Evolutionary conservation across 1,284 basidiomycete species (phyloP).

Genomic region (Quambalaria eucalypti): DNA sequence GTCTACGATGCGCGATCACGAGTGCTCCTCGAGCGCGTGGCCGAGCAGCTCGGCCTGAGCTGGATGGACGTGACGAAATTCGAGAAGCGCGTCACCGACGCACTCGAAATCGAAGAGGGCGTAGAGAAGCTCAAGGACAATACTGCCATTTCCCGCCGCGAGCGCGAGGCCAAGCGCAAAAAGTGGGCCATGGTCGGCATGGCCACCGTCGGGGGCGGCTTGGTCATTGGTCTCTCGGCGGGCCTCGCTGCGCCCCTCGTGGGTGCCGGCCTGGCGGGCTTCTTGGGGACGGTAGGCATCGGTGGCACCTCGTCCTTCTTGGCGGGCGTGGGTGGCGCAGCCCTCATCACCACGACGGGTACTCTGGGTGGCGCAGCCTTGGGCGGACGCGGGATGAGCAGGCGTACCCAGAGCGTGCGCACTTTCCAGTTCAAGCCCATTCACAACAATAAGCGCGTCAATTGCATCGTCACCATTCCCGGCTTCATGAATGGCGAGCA

Average conservation of each 20-base stretch:
- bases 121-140: slow-evolving; percentile 31
- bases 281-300: slow-evolving; percentile 42
- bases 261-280: slow-evolving; percentile 43
- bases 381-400: slow-evolving; percentile 42
- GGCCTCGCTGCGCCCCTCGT: slow-evolving; percentile 43
- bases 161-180: slow-evolving; percentile 26
- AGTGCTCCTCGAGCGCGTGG: slow-evolving; percentile 40
- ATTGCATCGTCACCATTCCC: slow-evolving; percentile 37
- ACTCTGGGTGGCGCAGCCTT: slow-evolving; percentile 39
- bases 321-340: slow-evolving; percentile 42
- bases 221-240: slow-evolving; percentile 44
- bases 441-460: slow-evolving; percentile 47
- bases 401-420: slow-evolving; percentile 38
- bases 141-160: slow-evolving; percentile 22
- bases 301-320: slow-evolving; percentile 41
- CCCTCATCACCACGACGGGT: slow-evolving; percentile 44
- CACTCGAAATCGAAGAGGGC: slow-evolving; percentile 44
- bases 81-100: slow-evolving; percentile 44
- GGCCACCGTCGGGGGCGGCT: slow-evolving; percentile 43
- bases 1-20: slow-evolving; percentile 45
- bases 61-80: slow-evolving; percentile 48
- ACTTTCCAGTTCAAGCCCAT: slow-evolving; percentile 45
- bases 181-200: slow-evolving; percentile 45
- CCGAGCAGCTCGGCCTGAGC: slow-evolving; percentile 34
- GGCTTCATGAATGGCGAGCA: slow-evolving; percentile 39